Base-by-base conservation (phyloP, 495 filamentous ascomycete species). In the Penicillium dipodomyicola region DNA sequence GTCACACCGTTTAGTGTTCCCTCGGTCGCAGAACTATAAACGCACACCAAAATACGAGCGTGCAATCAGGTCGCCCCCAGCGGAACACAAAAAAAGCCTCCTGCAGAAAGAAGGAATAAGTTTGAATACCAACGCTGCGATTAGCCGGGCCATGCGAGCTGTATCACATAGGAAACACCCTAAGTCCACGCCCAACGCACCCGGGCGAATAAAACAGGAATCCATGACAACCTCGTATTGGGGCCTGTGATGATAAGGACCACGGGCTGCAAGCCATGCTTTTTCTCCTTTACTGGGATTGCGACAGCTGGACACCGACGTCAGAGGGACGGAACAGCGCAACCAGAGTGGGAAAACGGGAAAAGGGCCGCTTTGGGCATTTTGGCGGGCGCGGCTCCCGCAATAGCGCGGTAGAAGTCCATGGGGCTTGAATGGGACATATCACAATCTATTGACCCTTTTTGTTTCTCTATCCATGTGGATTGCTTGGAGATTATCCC, bases 351-450 rank as follows among this genome's bases (percentile, higher is more conserved):
- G 32, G 17, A 12, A 33, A 33, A 20, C 30, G 40, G 41, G 12
- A 30, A 33, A 37, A 39, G 10, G 52, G 27, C 42, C 52, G 20
- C 22, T 44, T 42, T 44, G 51, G 30, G 7, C 19, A 52, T 40
- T 50, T 60, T 68, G 62, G 67, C 65, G 67, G 67, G 45, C 60
- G 65, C 65, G 61, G 57, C 63, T 67, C 57, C 52, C 58, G 59
- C 52, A 69, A 69, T 65, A 67, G 62, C 60, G 60, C 65, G 63
- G 65, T 56, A 65, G 60, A 62, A 10, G 56, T 52, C 45, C 57
- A 67, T 33, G 50, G 25, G 50, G 25, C 48, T 46, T 56, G 30
- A 43, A 61, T 68, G 37, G 54, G 60, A 71, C 58, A 62, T 57
- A 68, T 68, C 72, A 68, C 61, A 65, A 39, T 55, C 22, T 20